These are phyloP conservation scores for Aspergillus cejpii DNA, from an alignment of 2,329 filamentous ascomycete genomes.

Conservation along the genomic window DNA sequence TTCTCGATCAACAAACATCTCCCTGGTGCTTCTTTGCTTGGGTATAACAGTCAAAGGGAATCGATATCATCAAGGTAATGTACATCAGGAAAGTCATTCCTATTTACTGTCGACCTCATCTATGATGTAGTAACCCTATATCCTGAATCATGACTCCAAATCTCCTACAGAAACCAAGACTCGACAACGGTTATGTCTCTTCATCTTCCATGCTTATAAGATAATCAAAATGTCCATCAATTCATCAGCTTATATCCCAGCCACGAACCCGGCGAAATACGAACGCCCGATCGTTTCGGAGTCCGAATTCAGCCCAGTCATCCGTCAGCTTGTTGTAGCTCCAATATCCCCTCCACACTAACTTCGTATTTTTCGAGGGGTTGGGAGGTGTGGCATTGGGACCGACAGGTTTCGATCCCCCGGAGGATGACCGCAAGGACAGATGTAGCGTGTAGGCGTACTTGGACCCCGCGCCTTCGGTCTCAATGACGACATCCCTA, in stretches of 20 bases:
- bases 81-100: not conserved
- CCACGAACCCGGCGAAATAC: conserved; percentile 58
- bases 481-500: conserved; percentile 71
- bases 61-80: too few relatives aligned
- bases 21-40: too few relatives aligned
- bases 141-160: not conserved
- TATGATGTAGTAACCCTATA: too few relatives aligned
- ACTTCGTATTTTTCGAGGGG: conserved; percentile 69
- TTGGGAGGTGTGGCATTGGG: conserved; percentile 22
- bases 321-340: conserved; percentile 84
- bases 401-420: conserved; percentile 49
- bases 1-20: too few relatives aligned
- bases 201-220: not conserved
- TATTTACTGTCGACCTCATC: too few relatives aligned
- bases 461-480: conserved; percentile 68
- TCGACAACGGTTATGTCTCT: not conserved
- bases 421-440: conserved; percentile 50
- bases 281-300: conserved; percentile 56
- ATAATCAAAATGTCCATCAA: conserved; percentile 4
- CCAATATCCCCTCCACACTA: conserved; percentile 84
- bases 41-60: too few relatives aligned
- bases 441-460: conserved; percentile 84
- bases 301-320: conserved; percentile 76
- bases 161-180: not conserved
- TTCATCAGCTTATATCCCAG: conserved; percentile 42